Percentiles rank a stretch among this genome's conserved stretches.
phyloP scores from a whole-genome alignment of 371 early-diverging fungal genomes.

The Mortierella polycephala region DNA sequence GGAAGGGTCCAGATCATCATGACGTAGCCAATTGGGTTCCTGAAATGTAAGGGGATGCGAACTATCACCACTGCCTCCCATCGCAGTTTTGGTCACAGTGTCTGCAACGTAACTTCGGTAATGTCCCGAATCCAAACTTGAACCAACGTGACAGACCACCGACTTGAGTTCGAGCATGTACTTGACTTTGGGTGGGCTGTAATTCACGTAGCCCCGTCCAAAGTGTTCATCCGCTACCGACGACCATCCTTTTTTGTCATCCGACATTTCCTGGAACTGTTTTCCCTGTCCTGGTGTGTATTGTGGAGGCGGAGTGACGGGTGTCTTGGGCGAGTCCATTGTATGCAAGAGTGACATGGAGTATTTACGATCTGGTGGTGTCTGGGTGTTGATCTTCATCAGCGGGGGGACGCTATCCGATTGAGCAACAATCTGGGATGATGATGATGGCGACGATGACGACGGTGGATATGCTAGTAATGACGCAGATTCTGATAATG shows the following conservation, averaged over 20 bases:
- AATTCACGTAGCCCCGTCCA: constrained; percentile 35
- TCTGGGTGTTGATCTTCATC: constrained; percentile 28
- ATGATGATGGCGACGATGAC: background rate
- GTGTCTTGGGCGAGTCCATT: constrained; percentile 25
- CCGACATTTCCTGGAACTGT: background rate
- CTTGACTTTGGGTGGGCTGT: constrained; percentile 47
- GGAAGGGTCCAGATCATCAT: constrained; percentile 53
- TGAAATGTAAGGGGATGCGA: constrained; percentile 11
- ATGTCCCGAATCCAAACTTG: constrained; percentile 62
- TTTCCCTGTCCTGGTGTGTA: constrained; percentile 29
- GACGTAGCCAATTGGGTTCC: constrained; percentile 52
- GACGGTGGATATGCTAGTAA: background rate
- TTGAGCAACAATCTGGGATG: background rate
- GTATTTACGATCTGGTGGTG: constrained; percentile 28
- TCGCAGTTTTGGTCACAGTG: constrained; percentile 9
- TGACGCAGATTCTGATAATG: background rate
- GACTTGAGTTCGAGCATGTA: constrained; percentile 63
- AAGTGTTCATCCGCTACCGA: constrained; percentile 12
- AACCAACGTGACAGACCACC: constrained; percentile 67
- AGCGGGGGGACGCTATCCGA: constrained; percentile 5
- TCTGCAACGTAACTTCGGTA: constrained; percentile 64
- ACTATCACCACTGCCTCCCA: background rate
- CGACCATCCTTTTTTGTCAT: constrained; percentile 35
- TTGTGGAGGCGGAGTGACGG: constrained; percentile 46
- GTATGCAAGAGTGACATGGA: constrained; percentile 43